Evolutionary conservation across 805 yeast genomes (phyloP).

Genomic region (Hemisphaericaspora nanyangensis): DNA sequence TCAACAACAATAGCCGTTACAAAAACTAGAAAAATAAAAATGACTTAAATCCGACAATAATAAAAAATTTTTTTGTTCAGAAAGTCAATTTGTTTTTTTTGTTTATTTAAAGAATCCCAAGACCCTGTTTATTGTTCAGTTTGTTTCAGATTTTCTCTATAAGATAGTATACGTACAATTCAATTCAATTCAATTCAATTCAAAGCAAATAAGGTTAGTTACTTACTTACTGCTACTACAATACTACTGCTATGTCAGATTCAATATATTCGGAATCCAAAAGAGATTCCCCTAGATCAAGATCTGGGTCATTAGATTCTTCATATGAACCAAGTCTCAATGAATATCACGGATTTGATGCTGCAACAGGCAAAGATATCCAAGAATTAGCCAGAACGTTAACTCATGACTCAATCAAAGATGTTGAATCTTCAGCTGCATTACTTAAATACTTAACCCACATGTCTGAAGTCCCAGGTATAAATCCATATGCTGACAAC

Average conservation of each 20-base stretch:
- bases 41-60: too few species aligned
- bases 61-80: not conserved
- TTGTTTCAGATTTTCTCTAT: not conserved
- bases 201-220: too few species aligned
- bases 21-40: too few species aligned
- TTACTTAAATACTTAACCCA: conserved; percentile 40
- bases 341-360: conserved; percentile 35
- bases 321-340: conserved; percentile 14
- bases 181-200: too few species aligned
- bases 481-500: conserved; percentile 30
- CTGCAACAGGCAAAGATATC: conserved; percentile 28
- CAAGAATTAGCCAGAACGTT: conserved; percentile 43
- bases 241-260: conserved; percentile 6
- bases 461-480: conserved; percentile 52
- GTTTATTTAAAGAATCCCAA: not conserved
- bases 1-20: too few species aligned
- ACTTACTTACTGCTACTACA: not conserved
- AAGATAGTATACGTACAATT: too few species aligned
- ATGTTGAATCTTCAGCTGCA: conserved; percentile 16
- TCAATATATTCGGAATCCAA: conserved; percentile 7
- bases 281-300: conserved; percentile 3
- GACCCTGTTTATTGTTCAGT: not conserved
- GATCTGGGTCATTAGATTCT: conserved; percentile 2
- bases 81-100: not conserved
- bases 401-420: conserved; percentile 16